Evolutionary conservation across 2,329 filamentous ascomycete species (phyloP).

Genomic region (Penicillium sclerotigenum): DNA sequence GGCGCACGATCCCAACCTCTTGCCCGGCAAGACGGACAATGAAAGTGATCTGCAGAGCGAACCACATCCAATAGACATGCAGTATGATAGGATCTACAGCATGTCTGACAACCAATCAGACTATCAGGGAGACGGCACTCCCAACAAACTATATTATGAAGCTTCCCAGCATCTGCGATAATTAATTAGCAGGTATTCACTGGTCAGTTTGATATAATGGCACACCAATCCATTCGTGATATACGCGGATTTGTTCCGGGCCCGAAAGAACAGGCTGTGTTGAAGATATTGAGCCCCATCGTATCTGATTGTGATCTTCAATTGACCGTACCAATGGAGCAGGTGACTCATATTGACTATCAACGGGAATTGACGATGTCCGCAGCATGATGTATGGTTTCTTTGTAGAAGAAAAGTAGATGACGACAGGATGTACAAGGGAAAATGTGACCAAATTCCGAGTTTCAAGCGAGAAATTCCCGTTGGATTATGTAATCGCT

Average conservation of each 20-base stretch:
- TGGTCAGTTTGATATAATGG: not conserved
- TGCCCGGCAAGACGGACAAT: slow-evolving; percentile 27
- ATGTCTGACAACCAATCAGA: slow-evolving; percentile 29
- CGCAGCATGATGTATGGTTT: slow-evolving; percentile 3
- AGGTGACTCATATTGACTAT: not conserved
- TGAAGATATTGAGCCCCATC: slow-evolving; percentile 8
- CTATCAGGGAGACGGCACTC: slow-evolving; percentile 26
- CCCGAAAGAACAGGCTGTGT: slow-evolving; percentile 12
- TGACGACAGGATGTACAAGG: slow-evolving; percentile 9
- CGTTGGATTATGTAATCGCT: not conserved
- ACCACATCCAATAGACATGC: slow-evolving; percentile 18
- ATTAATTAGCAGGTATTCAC: slow-evolving; percentile 5
- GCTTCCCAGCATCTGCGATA: slow-evolving; percentile 25
- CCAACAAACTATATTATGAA: slow-evolving; percentile 32
- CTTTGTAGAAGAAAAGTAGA: not conserved
- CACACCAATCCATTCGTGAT: slow-evolving; percentile 32
- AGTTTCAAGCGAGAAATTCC: not conserved
- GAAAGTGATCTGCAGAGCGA: slow-evolving; percentile 16
- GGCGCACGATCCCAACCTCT: slow-evolving; percentile 24
- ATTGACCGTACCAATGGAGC: slow-evolving; percentile 1
- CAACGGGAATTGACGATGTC: not conserved
- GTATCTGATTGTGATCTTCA: slow-evolving; percentile 5
- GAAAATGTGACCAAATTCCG: not conserved
- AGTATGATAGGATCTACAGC: slow-evolving; percentile 33
- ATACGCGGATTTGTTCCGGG: slow-evolving; percentile 24